phyloP scores from a whole-genome alignment of 2,329 filamentous ascomycete species.

The Fusarium anthophilum region DNA sequence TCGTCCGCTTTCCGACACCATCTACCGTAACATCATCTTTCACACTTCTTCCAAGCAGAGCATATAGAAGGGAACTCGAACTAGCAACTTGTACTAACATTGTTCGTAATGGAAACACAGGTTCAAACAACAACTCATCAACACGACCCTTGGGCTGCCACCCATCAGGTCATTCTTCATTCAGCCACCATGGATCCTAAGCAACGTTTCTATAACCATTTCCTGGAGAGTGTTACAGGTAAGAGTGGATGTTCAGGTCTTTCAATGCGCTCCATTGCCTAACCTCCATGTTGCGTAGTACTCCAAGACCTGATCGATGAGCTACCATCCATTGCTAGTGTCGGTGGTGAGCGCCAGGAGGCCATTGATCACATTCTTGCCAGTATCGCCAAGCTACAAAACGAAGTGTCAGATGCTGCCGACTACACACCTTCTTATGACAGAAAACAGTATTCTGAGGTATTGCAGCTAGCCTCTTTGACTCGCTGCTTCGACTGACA shows the following conservation, averaged over 20 bases:
- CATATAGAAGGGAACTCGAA: not conserved
- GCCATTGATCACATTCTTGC: constrained; percentile 83
- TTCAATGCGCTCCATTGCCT: not conserved
- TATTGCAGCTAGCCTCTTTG: constrained; percentile 47
- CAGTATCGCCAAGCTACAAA: constrained; percentile 81
- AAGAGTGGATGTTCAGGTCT: constrained; percentile 39
- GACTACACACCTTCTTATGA: constrained; percentile 89
- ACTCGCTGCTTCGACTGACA: not conserved
- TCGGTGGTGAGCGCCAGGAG: constrained; percentile 79
- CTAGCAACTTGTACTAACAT: constrained; percentile 26
- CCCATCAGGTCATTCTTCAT: constrained; percentile 38
- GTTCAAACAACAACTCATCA: constrained; percentile 22
- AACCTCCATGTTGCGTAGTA: constrained; percentile 57
- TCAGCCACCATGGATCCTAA: constrained; percentile 59
- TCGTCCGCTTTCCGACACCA: not conserved
- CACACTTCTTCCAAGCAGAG: not conserved
- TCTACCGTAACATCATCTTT: not conserved
- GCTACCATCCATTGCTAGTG: constrained; percentile 68
- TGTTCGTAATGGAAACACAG: constrained; percentile 40
- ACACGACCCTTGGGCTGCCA: constrained; percentile 36
- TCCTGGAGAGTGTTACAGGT: constrained; percentile 80
- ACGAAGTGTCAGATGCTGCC: constrained; percentile 84
- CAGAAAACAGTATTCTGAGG: constrained; percentile 84
- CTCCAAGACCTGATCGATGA: constrained; percentile 80
- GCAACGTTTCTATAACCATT: constrained; percentile 85